phyloP scores from a whole-genome alignment of 768 basidiomycete genomes.

The Tricholoma terreum region DNA sequence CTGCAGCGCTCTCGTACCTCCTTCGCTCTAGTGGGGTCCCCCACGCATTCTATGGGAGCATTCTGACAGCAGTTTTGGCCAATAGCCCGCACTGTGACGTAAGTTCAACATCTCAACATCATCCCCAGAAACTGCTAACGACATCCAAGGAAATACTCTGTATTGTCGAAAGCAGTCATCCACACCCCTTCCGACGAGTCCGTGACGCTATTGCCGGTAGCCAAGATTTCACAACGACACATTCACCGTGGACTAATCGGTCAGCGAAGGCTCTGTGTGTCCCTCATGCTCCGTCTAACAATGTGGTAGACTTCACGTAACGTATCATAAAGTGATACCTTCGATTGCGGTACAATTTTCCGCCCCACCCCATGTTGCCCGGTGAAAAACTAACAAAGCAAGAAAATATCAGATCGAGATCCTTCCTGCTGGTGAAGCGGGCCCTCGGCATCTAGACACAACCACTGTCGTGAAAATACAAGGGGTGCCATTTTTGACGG shows the following conservation, averaged over 20 bases:
- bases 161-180: slow-evolving; percentile 73
- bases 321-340: slow-evolving; percentile 74
- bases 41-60: slow-evolving; percentile 79
- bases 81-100: slow-evolving; percentile 67
- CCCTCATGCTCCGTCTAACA: background rate
- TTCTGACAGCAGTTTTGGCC: slow-evolving; percentile 68
- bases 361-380: background rate
- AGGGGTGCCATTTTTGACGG: slow-evolving; percentile 75
- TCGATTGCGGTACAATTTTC: slow-evolving; percentile 61
- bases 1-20: slow-evolving; percentile 65
- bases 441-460: slow-evolving; percentile 69
- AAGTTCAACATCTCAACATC: slow-evolving; percentile 23
- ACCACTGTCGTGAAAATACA: slow-evolving; percentile 67
- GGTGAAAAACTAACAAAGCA: slow-evolving; percentile 1
- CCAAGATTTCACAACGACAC: slow-evolving; percentile 60
- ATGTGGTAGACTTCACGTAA: slow-evolving; percentile 60
- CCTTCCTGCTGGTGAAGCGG: slow-evolving; percentile 75
- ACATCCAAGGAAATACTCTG: slow-evolving; percentile 72
- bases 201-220: slow-evolving; percentile 69
- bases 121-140: slow-evolving; percentile 10
- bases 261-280: slow-evolving; percentile 26
- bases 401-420: slow-evolving; percentile 65
- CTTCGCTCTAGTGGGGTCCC: slow-evolving; percentile 57
- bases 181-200: slow-evolving; percentile 76
- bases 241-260: slow-evolving; percentile 89